Percentiles rank a stretch among this genome's conserved stretches.
These are phyloP conservation scores for Rhipidocladum racemiflorum DNA, from an alignment of 176 grass and related monocot genomes.

Conservation along the genomic window DNA sequence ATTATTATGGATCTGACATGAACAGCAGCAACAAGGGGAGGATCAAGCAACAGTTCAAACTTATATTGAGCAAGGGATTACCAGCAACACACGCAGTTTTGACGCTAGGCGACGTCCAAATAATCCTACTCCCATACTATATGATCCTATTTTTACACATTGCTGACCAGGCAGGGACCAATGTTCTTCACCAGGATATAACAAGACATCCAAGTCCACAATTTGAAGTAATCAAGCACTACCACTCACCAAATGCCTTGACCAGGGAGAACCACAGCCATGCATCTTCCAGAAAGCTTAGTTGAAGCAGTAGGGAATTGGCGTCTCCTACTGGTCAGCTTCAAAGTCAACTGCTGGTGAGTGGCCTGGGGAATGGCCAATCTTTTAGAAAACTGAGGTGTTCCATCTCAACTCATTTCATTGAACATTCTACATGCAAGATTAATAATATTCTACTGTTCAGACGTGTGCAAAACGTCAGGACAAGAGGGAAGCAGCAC, in stretches of 20 bases:
- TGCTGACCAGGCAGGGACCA: not conserved
- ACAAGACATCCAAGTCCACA: not conserved
- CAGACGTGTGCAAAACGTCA: constrained; percentile 41
- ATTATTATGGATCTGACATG: too few species aligned
- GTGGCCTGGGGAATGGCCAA: constrained; percentile 33
- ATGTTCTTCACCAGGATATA: not conserved
- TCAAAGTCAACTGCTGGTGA: constrained; percentile 47
- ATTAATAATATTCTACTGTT: constrained; percentile 19
- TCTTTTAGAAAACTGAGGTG: constrained; percentile 15
- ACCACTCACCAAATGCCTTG: not conserved
- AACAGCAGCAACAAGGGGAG: not conserved
- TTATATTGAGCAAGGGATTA: not conserved
- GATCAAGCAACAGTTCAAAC: not conserved
- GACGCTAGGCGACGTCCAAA: not conserved
- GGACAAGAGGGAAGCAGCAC: constrained; percentile 19
- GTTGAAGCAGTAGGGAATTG: constrained; percentile 27
- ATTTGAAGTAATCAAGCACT: constrained; percentile 23
- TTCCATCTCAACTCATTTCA: constrained; percentile 26
- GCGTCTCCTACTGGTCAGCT: constrained; percentile 33
- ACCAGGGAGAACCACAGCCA: constrained; percentile 15
- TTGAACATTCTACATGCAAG: constrained; percentile 27
- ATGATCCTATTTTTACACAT: not conserved
- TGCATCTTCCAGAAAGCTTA: constrained; percentile 29
- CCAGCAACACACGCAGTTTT: not conserved
- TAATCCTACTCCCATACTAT: not conserved